Conservation (phyloP, 441 rosid species). For the Populus tomentosa region DNA sequence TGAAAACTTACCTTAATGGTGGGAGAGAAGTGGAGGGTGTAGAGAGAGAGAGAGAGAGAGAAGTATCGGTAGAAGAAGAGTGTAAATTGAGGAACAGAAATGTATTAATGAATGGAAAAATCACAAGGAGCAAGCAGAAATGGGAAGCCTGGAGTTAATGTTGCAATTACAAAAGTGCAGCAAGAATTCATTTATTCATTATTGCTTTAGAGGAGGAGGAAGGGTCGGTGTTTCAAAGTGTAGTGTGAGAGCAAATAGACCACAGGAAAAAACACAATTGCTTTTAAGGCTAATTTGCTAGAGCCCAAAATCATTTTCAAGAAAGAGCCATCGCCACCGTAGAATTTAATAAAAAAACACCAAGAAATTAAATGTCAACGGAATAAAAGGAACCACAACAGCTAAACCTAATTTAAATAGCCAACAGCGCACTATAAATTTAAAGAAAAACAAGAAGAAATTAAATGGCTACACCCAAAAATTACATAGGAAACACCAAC, state of each 20-base stretch:
- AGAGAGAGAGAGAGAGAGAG: too few relatives aligned
- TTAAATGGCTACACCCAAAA: conserved; percentile 38
- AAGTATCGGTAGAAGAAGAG: too few relatives aligned
- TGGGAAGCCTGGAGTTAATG: conserved; percentile 35
- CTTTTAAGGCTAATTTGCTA: conserved; percentile 40
- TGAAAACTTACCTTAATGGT: too few relatives aligned
- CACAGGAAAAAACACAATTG: conserved; percentile 24
- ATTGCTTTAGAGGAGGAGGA: not conserved
- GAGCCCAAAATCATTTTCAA: conserved; percentile 8
- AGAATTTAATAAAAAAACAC: conserved; percentile 56
- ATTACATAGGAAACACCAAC: conserved; percentile 11
- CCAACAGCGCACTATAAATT: conserved; percentile 18
- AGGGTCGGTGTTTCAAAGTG: conserved; percentile 27
- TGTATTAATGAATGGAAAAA: conserved; percentile 49
- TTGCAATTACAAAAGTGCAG: conserved; percentile 22
- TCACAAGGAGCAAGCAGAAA: conserved; percentile 33
- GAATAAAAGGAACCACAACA: conserved; percentile 35
- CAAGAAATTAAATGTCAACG: conserved; percentile 72
- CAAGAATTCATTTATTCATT: conserved; percentile 48
- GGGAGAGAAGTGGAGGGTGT: too few relatives aligned
- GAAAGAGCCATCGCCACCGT: conserved; percentile 35
- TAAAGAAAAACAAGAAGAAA: conserved; percentile 13
- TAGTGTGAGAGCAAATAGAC: conserved; percentile 20
- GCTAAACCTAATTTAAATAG: conserved; percentile 21
- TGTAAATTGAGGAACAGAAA: too few relatives aligned